Base-by-base conservation (phyloP, 2,329 filamentous ascomycete genomes). In the Reticulascus tulasneorum region DNA sequence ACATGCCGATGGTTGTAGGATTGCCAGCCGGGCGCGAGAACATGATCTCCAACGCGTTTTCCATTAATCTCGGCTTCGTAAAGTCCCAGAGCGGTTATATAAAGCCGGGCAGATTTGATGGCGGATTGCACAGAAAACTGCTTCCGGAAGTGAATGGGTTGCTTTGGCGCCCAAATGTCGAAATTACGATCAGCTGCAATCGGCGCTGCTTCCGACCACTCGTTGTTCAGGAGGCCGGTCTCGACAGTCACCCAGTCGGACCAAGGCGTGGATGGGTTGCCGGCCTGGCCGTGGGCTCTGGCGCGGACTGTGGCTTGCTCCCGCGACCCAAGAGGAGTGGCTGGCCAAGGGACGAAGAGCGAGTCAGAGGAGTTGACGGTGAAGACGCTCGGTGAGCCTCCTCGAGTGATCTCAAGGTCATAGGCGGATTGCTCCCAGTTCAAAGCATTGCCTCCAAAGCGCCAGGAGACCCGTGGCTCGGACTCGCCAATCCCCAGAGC, bases 21-120 rank as follows among this genome's bases (percentile, higher is more conserved):
- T 28, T 68, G 66, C 67, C 71, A 77, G 0, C 73, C 72, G 0
- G 73, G 73, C 16, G 71, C 64, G 22, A 75, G 53, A 3, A 62
- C 56, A 5, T 53, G 36, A 21, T 63, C 58, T 0, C 63, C 62
- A 3, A 72, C 60, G 6, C 50, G 49, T 1, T 53, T 39, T 1
- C 66, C 69, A 35, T 76, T 74, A 40, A 75, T 64, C 20, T 60
- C 59, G 0, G 62, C 64, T 25, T 65, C 55, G 33, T 70, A 74
- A 1, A 73, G 33, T 0, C 70, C 69, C 3, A 64, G 50, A 0
- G 60, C 59, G 0, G 68, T 71, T 26, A 71, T 66, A 33, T 73
- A 73, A 1, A 74, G 48, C 3, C 67, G 55, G 0, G 68, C 68
- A 1, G 54, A 56, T 6, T 45, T 21, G 9, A 61, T 28, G 2